Percentiles rank a stretch among this genome's conserved stretches.
phyloP scores from a whole-genome alignment of 257 asterid species.

The Hygrophila difformis region DNA sequence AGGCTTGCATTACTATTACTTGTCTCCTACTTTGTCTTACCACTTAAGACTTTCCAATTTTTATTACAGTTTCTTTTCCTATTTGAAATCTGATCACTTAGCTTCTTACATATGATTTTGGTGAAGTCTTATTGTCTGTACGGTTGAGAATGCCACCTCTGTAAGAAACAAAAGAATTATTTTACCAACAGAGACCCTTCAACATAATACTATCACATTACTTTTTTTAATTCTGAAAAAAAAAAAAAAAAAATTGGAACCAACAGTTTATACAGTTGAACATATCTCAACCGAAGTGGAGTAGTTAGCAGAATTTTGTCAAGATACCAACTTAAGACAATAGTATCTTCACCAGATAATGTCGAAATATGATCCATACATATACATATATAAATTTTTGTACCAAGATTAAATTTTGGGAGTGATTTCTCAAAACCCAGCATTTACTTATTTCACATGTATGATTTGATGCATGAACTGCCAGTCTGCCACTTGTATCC shows the following conservation, averaged over 20 bases:
- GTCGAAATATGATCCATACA: conserved; percentile 6
- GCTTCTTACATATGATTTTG: conserved; percentile 2
- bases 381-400: neutral
- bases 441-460: no score
- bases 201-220: conserved; percentile 8
- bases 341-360: conserved; percentile 32
- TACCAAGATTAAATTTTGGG: neutral
- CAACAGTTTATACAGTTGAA: neutral
- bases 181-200: conserved; percentile 33
- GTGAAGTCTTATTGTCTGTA: conserved; percentile 40
- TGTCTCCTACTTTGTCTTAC: conserved; percentile 50
- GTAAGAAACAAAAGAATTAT: conserved; percentile 2
- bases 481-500: no score
- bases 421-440: no score
- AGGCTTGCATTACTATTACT: conserved; percentile 11
- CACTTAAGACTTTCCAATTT: conserved; percentile 37
- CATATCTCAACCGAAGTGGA: conserved; percentile 2
- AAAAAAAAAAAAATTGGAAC: no score
- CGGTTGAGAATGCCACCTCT: conserved; percentile 17
- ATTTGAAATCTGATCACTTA: no score
- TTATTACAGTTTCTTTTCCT: neutral
- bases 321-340: conserved; percentile 42
- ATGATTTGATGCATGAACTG: no score
- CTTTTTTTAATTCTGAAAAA: neutral
- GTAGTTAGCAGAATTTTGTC: conserved; percentile 38